Conservation (phyloP, 176 grass and related monocot species). For the Carex scoparia region DNA sequence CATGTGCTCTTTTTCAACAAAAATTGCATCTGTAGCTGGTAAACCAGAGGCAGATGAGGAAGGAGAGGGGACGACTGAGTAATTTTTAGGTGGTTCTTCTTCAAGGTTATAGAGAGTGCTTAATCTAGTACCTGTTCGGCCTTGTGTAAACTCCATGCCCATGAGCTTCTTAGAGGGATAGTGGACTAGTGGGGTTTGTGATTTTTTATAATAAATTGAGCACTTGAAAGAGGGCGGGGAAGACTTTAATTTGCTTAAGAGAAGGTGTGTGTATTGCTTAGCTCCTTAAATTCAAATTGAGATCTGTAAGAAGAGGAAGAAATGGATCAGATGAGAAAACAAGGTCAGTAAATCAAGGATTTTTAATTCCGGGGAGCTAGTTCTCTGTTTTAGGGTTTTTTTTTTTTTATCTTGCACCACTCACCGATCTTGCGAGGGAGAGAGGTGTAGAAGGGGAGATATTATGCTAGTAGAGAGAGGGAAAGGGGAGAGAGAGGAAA, state of each 20-base stretch:
- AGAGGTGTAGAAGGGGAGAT: conserved; percentile 15
- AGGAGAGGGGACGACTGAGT: background rate
- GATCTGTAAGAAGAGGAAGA: background rate
- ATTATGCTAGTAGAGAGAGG: conserved; percentile 34
- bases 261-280: background rate
- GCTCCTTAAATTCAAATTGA: background rate
- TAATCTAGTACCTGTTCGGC: conserved; percentile 23
- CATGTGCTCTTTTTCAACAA: conserved; percentile 88
- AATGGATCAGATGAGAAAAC: conserved; percentile 8
- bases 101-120: conserved; percentile 21
- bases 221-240: background rate
- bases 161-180: background rate
- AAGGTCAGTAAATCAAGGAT: conserved; percentile 21
- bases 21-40: conserved; percentile 6
- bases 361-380: background rate
- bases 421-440: conserved; percentile 15
- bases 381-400: background rate
- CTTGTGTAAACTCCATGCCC: conserved; percentile 35
- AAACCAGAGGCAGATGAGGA: conserved; percentile 21
- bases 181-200: background rate
- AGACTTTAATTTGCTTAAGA: background rate
- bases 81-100: conserved; percentile 15
- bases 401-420: conserved; percentile 14
- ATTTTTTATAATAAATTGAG: conserved; percentile 7
- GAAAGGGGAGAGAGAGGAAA: conserved; percentile 18